Evolutionary conservation across 2,329 filamentous ascomycete genomes (phyloP).

Genomic region (Alternaria conjuncta): DNA sequence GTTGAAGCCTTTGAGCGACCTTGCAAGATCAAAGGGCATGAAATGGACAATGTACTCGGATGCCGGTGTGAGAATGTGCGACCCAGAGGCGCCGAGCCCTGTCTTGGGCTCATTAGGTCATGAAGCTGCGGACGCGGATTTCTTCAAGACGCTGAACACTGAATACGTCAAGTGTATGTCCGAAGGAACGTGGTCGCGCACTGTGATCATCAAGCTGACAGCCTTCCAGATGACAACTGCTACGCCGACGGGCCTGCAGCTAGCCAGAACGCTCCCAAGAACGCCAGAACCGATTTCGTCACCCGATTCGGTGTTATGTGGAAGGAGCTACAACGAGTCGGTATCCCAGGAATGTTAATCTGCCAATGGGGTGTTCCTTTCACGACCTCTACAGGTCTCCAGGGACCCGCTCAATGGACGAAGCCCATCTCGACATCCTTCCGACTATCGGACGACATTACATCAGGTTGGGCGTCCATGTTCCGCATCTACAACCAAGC

Average conservation of each 20-base stretch:
- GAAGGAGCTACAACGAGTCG: constrained; percentile 26
- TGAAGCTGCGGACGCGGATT: constrained; percentile 24
- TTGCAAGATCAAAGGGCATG: constrained; percentile 29
- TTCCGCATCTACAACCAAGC: constrained; percentile 31
- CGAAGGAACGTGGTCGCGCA: neutral
- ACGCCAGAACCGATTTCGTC: constrained; percentile 22
- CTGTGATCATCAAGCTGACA: neutral
- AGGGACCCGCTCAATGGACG: constrained; percentile 25
- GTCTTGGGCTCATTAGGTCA: constrained; percentile 22
- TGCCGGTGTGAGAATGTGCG: constrained; percentile 28
- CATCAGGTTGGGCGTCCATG: constrained; percentile 20
- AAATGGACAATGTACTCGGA: constrained; percentile 34
- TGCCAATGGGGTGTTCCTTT: constrained; percentile 27
- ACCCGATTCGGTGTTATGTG: constrained; percentile 24
- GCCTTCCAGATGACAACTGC: constrained; percentile 24
- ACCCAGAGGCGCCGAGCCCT: constrained; percentile 21
- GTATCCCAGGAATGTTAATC: constrained; percentile 23
- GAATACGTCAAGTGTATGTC: constrained; percentile 27
- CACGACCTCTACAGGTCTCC: constrained; percentile 14
- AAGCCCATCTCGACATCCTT: constrained; percentile 28
- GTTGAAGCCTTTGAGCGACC: constrained; percentile 23
- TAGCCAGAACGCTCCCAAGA: constrained; percentile 24
- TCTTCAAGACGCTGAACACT: constrained; percentile 28
- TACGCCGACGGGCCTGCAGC: constrained; percentile 21
- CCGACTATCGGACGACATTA: constrained; percentile 25